A percentile compares a stretch with the other conserved stretches of the same genome.
Evolutionary conservation across 495 filamentous ascomycete species (phyloP).

Genomic region (Annulohypoxylon nitens): DNA sequence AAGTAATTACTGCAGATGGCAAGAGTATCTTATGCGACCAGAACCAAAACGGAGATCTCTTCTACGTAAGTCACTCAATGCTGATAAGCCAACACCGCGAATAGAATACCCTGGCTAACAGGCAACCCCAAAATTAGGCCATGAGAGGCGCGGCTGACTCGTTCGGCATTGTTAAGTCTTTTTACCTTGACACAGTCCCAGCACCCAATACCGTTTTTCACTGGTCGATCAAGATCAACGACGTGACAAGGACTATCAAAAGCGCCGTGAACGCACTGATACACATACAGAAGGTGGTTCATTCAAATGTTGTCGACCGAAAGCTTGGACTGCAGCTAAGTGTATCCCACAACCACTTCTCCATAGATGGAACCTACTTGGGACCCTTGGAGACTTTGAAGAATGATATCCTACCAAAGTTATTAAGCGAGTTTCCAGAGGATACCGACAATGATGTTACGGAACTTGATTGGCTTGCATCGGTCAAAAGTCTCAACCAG

Average conservation of each 20-base stretch:
- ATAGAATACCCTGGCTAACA: constrained; percentile 18
- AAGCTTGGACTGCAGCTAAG: constrained; percentile 53
- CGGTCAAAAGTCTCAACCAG: constrained; percentile 48
- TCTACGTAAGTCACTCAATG: constrained; percentile 57
- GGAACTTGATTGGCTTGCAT: constrained; percentile 46
- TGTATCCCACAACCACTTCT: constrained; percentile 50
- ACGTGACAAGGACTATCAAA: constrained; percentile 36
- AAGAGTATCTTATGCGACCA: constrained; percentile 58
- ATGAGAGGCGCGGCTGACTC: constrained; percentile 71
- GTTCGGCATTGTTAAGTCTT: constrained; percentile 69
- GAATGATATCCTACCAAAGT: constrained; percentile 45
- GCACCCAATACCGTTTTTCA: constrained; percentile 64
- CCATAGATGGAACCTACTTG: constrained; percentile 55
- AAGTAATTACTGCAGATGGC: constrained; percentile 76
- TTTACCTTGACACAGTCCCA: constrained; percentile 64
- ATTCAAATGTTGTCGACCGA: constrained; percentile 45
- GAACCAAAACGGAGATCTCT: constrained; percentile 61
- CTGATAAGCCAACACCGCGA: not conserved
- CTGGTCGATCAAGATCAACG: constrained; percentile 52
- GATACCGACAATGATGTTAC: constrained; percentile 27
- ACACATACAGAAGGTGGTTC: constrained; percentile 53
- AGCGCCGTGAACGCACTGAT: constrained; percentile 47
- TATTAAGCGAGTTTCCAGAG: constrained; percentile 46
- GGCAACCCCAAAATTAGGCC: constrained; percentile 49
- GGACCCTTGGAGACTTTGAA: constrained; percentile 43